Evolutionary conservation across 208 protist species (phyloP), one percentile per base, ranked within the genome.

Genomic region (Leishmania guyanensis): DNA sequence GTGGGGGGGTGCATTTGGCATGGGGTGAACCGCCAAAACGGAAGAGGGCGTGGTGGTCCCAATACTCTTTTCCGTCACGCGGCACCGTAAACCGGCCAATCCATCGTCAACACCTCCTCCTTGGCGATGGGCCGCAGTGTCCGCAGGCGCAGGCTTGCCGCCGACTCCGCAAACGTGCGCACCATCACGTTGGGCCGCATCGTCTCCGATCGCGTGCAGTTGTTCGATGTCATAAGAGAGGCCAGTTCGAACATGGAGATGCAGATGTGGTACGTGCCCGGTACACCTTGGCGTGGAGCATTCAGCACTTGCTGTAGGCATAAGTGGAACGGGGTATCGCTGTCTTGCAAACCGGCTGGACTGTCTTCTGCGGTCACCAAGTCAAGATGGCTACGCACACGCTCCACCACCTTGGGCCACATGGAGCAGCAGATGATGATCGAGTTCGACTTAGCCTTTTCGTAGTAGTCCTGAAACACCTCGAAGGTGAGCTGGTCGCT

Each of bases 401-500:
- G 87, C 60, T 77, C 33, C 54, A 87, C 83, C 65, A 94, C 80
- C 62, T 84, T 78, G 12, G 81, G 83, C 91, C 92, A 95, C 60
- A 79, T 56, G 33, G 92, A 93, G 71, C 86, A 78, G 60, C 77
- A 78, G 33, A 90, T 76, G 75, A 85, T 84, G 12, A 96, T 77
- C 4, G 86, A 78, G 62, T 96, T 95, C 64, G 88, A 93, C 82
- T 90, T 89, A 20, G 83, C 90, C 50, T 87, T 87, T 70, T 94
- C 86, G 86, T 94, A 97, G 72, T 86, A 95, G 14, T 85, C 84
- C 76, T 91, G 76, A 60, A 95, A 94, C 20, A 91, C 75, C 48
- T 90, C 86, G 53, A 90, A 91, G 5, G 84, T 86, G 36, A 97
- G 77, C 58, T 80, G 82, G n/a, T 84, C 74, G 26, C 73, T 62